Evolutionary conservation across 140 eudicot species (phyloP).

Genomic region (Flaveria floridana): DNA sequence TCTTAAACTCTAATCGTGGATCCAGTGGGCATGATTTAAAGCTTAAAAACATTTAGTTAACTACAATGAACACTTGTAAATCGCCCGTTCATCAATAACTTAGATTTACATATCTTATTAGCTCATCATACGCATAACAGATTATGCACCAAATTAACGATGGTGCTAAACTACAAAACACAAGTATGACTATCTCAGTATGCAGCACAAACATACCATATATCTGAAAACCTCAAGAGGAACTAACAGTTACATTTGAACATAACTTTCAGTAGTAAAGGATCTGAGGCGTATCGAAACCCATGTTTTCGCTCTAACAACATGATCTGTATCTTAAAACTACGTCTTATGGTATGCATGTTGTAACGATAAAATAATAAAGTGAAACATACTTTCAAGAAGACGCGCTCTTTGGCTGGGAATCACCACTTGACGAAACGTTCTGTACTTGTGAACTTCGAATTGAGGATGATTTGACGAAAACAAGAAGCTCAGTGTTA

Average conservation of each 20-base stretch:
- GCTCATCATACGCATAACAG: too few relatives aligned
- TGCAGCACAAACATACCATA: not conserved
- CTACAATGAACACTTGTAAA: too few relatives aligned
- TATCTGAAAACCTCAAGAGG: not conserved
- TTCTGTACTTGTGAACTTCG: conserved; percentile 29
- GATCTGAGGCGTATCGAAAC: not conserved
- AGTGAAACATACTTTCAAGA: conserved; percentile 19
- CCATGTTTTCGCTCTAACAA: not conserved
- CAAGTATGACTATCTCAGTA: not conserved
- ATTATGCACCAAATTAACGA: too few relatives aligned
- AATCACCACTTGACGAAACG: conserved; percentile 19
- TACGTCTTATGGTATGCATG: not conserved
- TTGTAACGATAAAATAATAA: not conserved
- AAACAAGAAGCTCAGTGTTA: conserved; percentile 44
- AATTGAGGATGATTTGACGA: conserved; percentile 42
- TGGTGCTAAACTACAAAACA: not conserved
- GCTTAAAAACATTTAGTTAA: too few relatives aligned
- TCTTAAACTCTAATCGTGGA: too few relatives aligned
- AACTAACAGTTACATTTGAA: not conserved
- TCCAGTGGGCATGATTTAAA: too few relatives aligned
- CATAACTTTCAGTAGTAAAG: not conserved
- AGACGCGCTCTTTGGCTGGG: conserved; percentile 16
- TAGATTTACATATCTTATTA: too few relatives aligned
- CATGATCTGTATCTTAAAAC: not conserved
- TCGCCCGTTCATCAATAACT: too few relatives aligned